Base-by-base conservation (phyloP, 2,329 filamentous ascomycete genomes). In the Metarhizium anisopliae region DNA sequence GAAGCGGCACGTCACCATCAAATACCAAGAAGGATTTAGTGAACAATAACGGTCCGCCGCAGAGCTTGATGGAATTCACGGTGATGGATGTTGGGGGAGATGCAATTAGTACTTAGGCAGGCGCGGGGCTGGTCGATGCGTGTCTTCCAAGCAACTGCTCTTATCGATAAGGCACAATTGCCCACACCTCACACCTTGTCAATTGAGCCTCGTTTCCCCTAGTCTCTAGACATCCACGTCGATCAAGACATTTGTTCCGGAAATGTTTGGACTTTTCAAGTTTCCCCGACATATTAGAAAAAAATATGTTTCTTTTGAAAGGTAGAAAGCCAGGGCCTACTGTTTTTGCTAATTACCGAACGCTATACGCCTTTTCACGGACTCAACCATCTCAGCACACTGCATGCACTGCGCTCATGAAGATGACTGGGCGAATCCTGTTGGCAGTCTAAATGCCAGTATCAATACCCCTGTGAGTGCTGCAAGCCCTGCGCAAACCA, bases 401-500 rank as follows among this genome's bases (percentile, higher is more conserved):
- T 30, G 25, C 25, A 30, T 20, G 11, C 20, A 13, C 14, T 49
- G 11, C 20, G 11, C 14, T 49, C 45, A 49, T 18, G 45, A 49
- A 25, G 45, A 30, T n/a, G 36, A 36, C 18, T 65, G 63, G 2
- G 56, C 61, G 20, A 60, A 50, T 2, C 59, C 61, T 4, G 25
- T 30, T 0, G 69, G 67, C 5, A 70, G 43, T 52, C 58, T 64
- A n/a, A 68, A 66, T 0, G 52, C 18, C 51, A 67, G 70, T 8
- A 74, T 58, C 2, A 73, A 61, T 1, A 55, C 43, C 3, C 68
- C 64, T 0, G 67, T 64, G 1, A 66, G 42, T 3, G 61, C 18
- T 0, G 70, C 69, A 49, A 76, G 61, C 2, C 62, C 50, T 0
- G 70, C 70, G 0, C 74, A 64, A 2, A 69, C 64, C 13, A 77